phyloP scores from a whole-genome alignment of 768 basidiomycete species.

The Dictyophora rubrovolvata region DNA sequence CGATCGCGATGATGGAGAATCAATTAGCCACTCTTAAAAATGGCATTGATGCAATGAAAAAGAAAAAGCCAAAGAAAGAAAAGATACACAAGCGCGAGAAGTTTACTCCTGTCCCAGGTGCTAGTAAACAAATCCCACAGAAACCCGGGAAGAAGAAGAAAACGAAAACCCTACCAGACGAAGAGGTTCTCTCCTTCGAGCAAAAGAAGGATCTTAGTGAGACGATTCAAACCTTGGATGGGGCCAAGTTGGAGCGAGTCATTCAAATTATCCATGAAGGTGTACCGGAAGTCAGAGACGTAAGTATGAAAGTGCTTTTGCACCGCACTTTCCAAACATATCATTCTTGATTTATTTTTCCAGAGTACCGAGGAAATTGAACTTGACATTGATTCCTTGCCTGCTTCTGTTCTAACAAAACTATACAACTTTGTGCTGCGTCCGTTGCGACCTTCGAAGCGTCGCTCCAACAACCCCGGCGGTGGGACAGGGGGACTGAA shows the following conservation, averaged over 20 bases:
- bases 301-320: constrained; percentile 39
- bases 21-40: constrained; percentile 72
- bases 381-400: constrained; percentile 90
- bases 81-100: constrained; percentile 66
- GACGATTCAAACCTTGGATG: constrained; percentile 81
- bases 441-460: constrained; percentile 57
- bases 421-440: constrained; percentile 93
- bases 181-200: constrained; percentile 81
- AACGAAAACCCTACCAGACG: constrained; percentile 54
- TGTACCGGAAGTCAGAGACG: constrained; percentile 87
- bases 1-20: constrained; percentile 67
- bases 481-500: constrained; percentile 84
- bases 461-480: constrained; percentile 64
- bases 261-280: constrained; percentile 93
- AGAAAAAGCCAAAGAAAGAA: constrained; percentile 40
- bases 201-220: constrained; percentile 99
- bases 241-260: constrained; percentile 73
- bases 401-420: constrained; percentile 77
- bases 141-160: constrained; percentile 48
- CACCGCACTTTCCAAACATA: neutral
- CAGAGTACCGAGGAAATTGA: constrained; percentile 98
- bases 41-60: constrained; percentile 56
- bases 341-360: constrained; percentile 3
- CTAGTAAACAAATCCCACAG: constrained; percentile 17
- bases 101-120: constrained; percentile 34